Evolutionary conservation across 768 basidiomycete species (phyloP), one percentile per base, ranked within the genome.

Genomic region (Thelephora ganbajun): DNA sequence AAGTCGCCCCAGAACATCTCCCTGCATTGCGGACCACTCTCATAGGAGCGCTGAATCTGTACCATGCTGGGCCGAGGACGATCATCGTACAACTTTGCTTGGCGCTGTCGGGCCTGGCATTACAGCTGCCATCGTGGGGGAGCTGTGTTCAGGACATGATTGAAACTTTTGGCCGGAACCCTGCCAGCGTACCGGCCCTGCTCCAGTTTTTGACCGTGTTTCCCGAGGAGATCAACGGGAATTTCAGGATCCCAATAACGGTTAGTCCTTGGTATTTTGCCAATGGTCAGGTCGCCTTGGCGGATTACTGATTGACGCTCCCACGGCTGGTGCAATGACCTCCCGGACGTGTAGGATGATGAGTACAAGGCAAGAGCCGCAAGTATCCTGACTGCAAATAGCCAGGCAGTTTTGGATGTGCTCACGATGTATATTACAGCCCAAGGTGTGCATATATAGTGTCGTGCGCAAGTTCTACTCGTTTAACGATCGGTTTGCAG

Each of bases 71-170:
- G 4, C 87, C 89, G 5, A 76, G 82, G 48, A 81, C 79, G 35
- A 80, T 98, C 54, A 77, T 91, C 56, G 77, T 87, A 7, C 96
- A 99, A 54, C 69, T 98, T 43, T 94, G 83, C 61, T 69, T 98
- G 23, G 88, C 96, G 2, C 65, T 98, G 47, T 80, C 93, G 5
- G 92, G 91, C 33, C 74, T 98, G 30, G 88, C 94, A 1, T 67
- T 97, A 30, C 96, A 98, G 65, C 73, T 92, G 57, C 79, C 83
- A 5, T 68, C 78, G 45, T 98, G 96, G 96, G 66, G 72, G 39
- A 77, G 88, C 60, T 78, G 83, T 0, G 80, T 96, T 2, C 76
- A 81, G 50, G 70, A 71, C 35, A 74, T 98, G 75, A 83, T 96
- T 56, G 80, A 88, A 39, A 69, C 70, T 16, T 91, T 93, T 65